phyloP scores from a whole-genome alignment of 306 rosid species.

The Malus asiatica region DNA sequence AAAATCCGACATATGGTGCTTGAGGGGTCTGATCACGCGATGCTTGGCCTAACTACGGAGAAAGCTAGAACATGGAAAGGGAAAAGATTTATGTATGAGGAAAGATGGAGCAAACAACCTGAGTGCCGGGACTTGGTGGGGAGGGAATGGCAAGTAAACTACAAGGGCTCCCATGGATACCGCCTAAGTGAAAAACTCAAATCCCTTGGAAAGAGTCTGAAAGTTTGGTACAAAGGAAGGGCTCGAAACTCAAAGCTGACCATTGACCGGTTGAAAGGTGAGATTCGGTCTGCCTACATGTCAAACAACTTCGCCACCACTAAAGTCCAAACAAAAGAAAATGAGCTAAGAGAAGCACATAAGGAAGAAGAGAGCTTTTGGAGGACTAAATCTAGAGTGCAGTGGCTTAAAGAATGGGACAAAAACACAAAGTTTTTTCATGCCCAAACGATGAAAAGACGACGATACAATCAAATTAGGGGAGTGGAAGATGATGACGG shows the following conservation, averaged over 20 bases:
- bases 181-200: no score
- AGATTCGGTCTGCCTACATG: fast-evolving
- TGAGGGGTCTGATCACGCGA: fast-evolving
- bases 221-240: no score
- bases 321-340: fast-evolving
- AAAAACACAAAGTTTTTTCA: no score
- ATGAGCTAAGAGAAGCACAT: fast-evolving
- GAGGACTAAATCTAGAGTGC: no score
- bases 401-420: no score
- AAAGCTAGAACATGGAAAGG: fast-evolving
- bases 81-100: no score
- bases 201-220: fast-evolving
- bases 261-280: no score
- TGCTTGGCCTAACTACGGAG: fast-evolving
- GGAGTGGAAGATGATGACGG: no score
- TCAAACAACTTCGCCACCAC: fast-evolving
- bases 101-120: no score
- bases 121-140: fast-evolving
- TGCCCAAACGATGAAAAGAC: fast-evolving
- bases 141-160: no score
- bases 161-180: fast-evolving
- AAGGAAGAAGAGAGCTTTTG: no score
- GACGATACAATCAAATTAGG: fast-evolving
- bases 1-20: fast-evolving
- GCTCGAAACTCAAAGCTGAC: fast-evolving